phyloP scores from a whole-genome alignment of 1,284 basidiomycete genomes.

The Pseudozyma tsukubaensis region DNA sequence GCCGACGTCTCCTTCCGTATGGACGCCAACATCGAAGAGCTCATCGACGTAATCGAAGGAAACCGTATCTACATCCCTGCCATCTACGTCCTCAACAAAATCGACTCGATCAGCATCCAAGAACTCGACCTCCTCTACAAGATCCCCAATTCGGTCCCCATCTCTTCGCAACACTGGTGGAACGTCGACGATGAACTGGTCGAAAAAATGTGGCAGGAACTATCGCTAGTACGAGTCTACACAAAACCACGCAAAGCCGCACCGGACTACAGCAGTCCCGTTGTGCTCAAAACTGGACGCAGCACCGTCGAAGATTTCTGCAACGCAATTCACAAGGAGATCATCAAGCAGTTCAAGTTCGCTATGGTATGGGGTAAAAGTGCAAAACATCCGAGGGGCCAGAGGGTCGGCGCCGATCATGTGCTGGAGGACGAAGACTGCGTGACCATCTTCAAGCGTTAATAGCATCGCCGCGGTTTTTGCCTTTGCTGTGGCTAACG shows the following conservation, averaged over 20 bases:
- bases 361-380: constrained; percentile 93
- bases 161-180: constrained; percentile 92
- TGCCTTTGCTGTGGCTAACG: background rate
- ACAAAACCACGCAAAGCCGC: constrained; percentile 91
- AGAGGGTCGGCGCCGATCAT: constrained; percentile 81
- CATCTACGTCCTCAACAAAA: constrained; percentile 74
- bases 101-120: constrained; percentile 91
- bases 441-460: constrained; percentile 61
- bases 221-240: constrained; percentile 74
- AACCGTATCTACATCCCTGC: constrained; percentile 79
- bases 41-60: constrained; percentile 77
- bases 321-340: constrained; percentile 87
- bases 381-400: constrained; percentile 94
- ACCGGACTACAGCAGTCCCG: constrained; percentile 82
- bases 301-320: constrained; percentile 84
- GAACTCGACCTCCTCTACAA: constrained; percentile 91
- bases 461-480: background rate
- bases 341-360: constrained; percentile 89
- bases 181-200: constrained; percentile 97
- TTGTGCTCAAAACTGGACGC: constrained; percentile 76
- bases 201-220: constrained; percentile 72
- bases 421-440: constrained; percentile 61
- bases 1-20: constrained; percentile 93
- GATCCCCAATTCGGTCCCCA: constrained; percentile 94
- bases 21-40: constrained; percentile 92